Base-by-base conservation (phyloP, 2,329 filamentous ascomycete species). In the Clonostachys chloroleuca region DNA sequence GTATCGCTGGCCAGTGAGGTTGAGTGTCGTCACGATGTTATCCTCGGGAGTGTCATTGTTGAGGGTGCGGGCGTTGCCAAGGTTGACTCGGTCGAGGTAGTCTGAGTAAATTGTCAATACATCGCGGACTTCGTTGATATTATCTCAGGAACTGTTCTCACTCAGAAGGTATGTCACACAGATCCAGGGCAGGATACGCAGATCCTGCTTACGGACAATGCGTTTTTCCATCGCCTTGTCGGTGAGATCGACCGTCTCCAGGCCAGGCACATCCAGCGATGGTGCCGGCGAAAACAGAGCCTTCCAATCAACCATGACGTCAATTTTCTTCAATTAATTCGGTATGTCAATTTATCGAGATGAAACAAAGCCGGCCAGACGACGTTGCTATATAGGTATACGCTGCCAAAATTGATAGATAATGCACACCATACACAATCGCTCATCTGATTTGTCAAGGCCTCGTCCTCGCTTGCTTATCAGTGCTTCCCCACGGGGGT, bases 1-100 rank as follows among this genome's bases (percentile, higher is more conserved):
- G 61, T 83, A 87, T 59, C 84, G 72, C 20, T 71, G 69, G n/a
- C 74, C 65, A 1, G 72, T 73, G 45, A 63, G 60, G 49, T 53
- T 46, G 52, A 63, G 59, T 40, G 60, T 57, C 0, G 43, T 44
- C 18, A 63, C 60, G 20, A 63, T 63, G 51, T 62, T 63, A 52
- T 63, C 54, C 43, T 63, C 60, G 35, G 61, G 61, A 1, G 55
- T 57, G 45, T 63, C 61, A 40, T 63, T 63, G 58, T 63, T 63
- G 44, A 63, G 55, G 5, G 60, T 63, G 18, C 60, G 54, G 13
- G 61, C 61, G 42, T 64, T 64, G n/a, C 61, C 61, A 5, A 64
- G 55, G 46, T 64, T 64, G 49, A 62, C 59, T 40, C 61, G 52
- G 43, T 64, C 61, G 46, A 64, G 60, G 45, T 59, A 60, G 45